Conservation (phyloP, 345 rosid genomes). For the Lepidium aucheri region DNA sequence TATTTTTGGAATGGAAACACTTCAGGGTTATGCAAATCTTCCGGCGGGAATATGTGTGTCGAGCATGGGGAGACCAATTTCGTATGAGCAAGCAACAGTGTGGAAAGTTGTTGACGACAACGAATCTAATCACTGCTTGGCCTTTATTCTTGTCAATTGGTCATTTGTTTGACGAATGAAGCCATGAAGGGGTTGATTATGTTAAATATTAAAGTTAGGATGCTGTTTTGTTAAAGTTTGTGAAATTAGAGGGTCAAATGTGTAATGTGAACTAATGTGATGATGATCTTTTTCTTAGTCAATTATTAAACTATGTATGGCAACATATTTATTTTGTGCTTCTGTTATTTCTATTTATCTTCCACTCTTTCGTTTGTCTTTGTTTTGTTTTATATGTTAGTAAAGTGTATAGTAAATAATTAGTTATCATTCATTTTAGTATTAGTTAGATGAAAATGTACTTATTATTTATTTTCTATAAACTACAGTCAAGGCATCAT, state of each 20-base stretch:
- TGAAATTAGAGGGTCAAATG: background rate
- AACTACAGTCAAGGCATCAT: no score
- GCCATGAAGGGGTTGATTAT: background rate
- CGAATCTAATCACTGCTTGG: constrained; percentile 68
- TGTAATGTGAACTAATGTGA: background rate
- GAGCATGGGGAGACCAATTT: constrained; percentile 86
- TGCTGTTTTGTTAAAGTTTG: constrained; percentile 1
- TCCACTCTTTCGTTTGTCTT: background rate
- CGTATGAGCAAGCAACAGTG: constrained; percentile 80
- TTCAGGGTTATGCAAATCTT: constrained; percentile 67
- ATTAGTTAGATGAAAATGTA: no score
- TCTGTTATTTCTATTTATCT: background rate
- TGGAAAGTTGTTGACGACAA: constrained; percentile 88
- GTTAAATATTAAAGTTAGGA: constrained; percentile 19
- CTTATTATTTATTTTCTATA: no score
- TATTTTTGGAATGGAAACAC: background rate
- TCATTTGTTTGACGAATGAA: constrained; percentile 51
- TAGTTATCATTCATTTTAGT: background rate
- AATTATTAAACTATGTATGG: background rate
- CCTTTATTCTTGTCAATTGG: constrained; percentile 81
- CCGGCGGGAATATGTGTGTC: constrained; percentile 78
- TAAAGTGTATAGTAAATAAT: background rate
- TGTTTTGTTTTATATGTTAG: background rate
- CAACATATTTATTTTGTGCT: background rate
- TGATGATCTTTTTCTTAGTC: background rate